Base-by-base conservation (phyloP, 2,329 filamentous ascomycete species). In the Emmonsiellopsis sp. region DNA sequence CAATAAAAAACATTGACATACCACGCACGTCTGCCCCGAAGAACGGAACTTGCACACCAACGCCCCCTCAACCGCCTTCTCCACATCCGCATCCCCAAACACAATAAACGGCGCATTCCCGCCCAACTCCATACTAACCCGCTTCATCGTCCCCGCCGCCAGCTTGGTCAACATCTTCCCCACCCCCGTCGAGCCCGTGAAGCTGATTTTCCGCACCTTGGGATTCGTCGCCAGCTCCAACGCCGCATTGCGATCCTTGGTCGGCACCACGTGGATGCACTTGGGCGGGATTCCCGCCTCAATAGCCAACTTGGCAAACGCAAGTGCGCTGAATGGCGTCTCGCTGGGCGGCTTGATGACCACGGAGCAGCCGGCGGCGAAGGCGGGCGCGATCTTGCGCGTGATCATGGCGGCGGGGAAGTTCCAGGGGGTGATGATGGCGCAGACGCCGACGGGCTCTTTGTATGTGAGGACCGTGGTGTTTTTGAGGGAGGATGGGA, bases 351-450 rank as follows among this genome's bases (percentile, higher is more conserved):
- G 84, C 69, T 61, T 59, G 26, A 40, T 41, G 42, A 61, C 51
- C 7, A 56, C 51, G 1, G 58, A 53, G 38, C 54, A 55, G 13
- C 55, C 58, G 3, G 62, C 62, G 8, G 62, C 62, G 7, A 66
- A 55, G 3, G 62, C 63, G 5, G 61, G 61, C 2, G 58, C 62
- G 31, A 65, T 57, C 54, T 64, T 65, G 52, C 20, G 20, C 20
- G 20, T 26, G 20, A 26, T 26, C 20, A 26, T 26, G 20, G 85
- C 85, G 1, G 83, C 82, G 13, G 85, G 85, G 64, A 94, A 94
- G 72, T 94, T 94, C 89, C 89, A 93, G 69, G 89, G 89, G 8
- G 87, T 92, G 58, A 94, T 90, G 51, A 93, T 73, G 1, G 85
- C 89, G 64, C 85, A 88, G 7, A 94, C 89, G 54, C 89, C 89